A percentile compares a stretch with the other conserved stretches of the same genome.
These are phyloP conservation scores for Metahyphopichia silvanorum DNA, from an alignment of 805 yeast genomes.

Conservation along the genomic window DNA sequence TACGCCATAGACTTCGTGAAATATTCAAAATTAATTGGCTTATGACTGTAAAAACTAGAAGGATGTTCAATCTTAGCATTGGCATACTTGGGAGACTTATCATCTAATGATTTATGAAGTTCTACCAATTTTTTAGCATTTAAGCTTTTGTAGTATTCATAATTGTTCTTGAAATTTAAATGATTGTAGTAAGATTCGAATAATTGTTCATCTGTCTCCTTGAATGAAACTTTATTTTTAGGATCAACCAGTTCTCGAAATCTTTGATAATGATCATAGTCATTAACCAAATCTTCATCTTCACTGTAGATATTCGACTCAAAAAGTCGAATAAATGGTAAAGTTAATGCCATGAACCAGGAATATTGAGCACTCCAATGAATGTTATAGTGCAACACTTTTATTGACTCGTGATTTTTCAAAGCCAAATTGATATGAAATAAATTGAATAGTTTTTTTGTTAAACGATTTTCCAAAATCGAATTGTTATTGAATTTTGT, in stretches of 20 bases:
- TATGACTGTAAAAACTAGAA: conserved; percentile 14
- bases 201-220: conserved; percentile 18
- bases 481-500: conserved; percentile 30
- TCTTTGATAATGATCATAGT: conserved; percentile 12
- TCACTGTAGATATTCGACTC: conserved; percentile 33
- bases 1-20: conserved; percentile 20
- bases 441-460: conserved; percentile 18
- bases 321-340: conserved; percentile 34
- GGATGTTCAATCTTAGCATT: conserved; percentile 14
- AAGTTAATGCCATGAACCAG: conserved; percentile 35
- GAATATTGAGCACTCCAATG: conserved; percentile 31
- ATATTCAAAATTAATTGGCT: conserved; percentile 31
- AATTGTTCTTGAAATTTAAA: conserved; percentile 15
- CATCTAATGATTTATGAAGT: conserved; percentile 16
- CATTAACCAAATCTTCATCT: conserved; percentile 12
- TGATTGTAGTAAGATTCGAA: conserved; percentile 17
- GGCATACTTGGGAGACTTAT: conserved; percentile 14
- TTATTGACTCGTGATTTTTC: conserved; percentile 18
- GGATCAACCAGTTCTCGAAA: conserved; percentile 5
- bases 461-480: conserved; percentile 23
- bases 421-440: conserved; percentile 14
- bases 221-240: conserved; percentile 15
- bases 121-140: conserved; percentile 15
- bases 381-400: conserved; percentile 31
- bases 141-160: conserved; percentile 11